Base-by-base conservation (phyloP, 768 basidiomycete species). In the Mrakia hoshinonis region DNA sequence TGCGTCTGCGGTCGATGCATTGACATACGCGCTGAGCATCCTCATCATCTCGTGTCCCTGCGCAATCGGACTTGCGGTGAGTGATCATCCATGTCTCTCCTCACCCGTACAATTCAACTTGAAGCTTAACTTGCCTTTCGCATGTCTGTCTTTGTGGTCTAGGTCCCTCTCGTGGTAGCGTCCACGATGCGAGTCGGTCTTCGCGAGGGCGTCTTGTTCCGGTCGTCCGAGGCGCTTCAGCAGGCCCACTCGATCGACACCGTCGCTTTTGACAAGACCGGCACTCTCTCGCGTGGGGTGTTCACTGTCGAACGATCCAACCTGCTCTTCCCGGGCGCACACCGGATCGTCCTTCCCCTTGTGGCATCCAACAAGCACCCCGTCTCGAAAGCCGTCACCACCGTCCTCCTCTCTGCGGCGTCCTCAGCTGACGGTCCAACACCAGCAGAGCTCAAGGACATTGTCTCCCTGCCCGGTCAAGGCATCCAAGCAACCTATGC, bases 331-430 rank as follows among this genome's bases (percentile, higher is more conserved):
- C 1, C 1, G 4, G 48, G 46, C 4, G 64, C 49, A 22, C 26
- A 66, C 9, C 7, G 6, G 1, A 20, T 66, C 64, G 31, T 66
- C 31, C 43, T 36, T 26, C 46, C 29, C 22, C 64, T 66, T 15
- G 48, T 51, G 26, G 10, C 64, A 1, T 48, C 64, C n/a, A 29
- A 39, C 48, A 34, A 7, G n/a, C 36, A 69, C 60, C 52, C 58
- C 24, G 49, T 81, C 47, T 76, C 82, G 11, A 58, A 75, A 29
- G 78, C 76, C 22, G 77, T 83, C 31, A 77, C 80, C 15, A 76
- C 79, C n/a, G n/a, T n/a, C 22, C 75, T 75, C 10, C 61, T 43
- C 58, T 52, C 24, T 49, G 11, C n/a, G 67, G 29, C 26, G 26
- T 48, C 26, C 72, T 34, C 72, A 77, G 22, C 67, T 48, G 62